These are phyloP conservation scores for Aurantiochytrium sp. DNA, from an alignment of 108 stramenopile species.

Conservation along the genomic window DNA sequence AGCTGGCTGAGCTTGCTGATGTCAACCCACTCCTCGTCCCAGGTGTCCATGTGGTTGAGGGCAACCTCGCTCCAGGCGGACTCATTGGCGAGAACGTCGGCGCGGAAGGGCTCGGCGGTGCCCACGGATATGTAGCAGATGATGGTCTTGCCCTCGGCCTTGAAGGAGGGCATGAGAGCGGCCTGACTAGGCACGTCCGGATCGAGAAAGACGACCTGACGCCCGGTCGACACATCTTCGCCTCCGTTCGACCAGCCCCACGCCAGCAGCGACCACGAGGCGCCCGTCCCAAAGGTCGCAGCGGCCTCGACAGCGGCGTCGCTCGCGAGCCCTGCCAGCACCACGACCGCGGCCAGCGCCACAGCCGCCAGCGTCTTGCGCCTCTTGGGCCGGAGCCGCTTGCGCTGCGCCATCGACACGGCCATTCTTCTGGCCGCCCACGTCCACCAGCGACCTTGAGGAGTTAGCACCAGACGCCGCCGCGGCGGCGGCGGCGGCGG, in stretches of 20 bases:
- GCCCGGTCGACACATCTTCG: neutral
- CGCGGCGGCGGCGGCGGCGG: too few species aligned
- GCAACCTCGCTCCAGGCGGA: neutral
- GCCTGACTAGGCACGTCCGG: neutral
- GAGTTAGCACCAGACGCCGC: too few species aligned
- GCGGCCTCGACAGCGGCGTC: neutral
- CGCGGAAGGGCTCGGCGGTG: neutral
- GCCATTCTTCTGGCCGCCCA: too few species aligned
- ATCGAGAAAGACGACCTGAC: slow-evolving; percentile 4
- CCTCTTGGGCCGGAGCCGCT: too few species aligned
- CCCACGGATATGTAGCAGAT: slow-evolving; percentile 27
- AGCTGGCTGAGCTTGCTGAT: neutral
- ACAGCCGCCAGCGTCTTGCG: too few species aligned
- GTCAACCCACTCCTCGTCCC: slow-evolving; percentile 10
- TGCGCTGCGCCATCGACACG: too few species aligned
- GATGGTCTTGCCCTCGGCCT: neutral
- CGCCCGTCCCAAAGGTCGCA: neutral
- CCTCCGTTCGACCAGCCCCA: slow-evolving; percentile 15
- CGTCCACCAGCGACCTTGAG: too few species aligned
- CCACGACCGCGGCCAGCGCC: too few species aligned
- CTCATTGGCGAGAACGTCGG: neutral
- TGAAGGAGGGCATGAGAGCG: neutral
- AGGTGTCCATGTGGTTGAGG: neutral
- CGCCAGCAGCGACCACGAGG: neutral
- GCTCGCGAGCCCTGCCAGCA: neutral